Evolutionary conservation across 192 early-diverging fungal genomes (phyloP).

Genomic region (Coemansia sp.): DNA sequence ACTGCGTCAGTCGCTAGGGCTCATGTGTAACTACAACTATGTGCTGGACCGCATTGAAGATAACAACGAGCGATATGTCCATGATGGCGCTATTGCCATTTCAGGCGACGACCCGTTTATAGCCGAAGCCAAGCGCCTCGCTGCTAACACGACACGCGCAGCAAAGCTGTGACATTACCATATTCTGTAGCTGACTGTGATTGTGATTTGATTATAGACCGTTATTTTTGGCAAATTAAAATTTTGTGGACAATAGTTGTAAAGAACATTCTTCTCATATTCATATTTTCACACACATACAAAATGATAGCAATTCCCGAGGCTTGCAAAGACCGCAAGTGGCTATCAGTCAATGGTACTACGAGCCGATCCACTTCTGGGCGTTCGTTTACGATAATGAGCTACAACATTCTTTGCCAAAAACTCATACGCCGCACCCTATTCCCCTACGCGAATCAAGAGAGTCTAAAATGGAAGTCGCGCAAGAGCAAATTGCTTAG

Average conservation of each 20-base stretch:
- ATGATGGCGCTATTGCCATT: conserved; percentile 65
- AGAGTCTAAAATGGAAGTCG: conserved; percentile 60
- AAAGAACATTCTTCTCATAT: not conserved
- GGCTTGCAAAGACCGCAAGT: conserved; percentile 33
- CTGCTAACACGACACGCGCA: not conserved
- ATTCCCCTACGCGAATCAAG: conserved; percentile 62
- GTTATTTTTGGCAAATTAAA: conserved; percentile 16
- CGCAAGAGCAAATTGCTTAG: conserved; percentile 53
- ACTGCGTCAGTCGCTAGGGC: conserved; percentile 81
- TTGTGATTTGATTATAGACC: not conserved
- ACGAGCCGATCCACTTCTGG: not conserved
- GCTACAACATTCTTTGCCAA: conserved; percentile 67
- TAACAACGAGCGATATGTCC: conserved; percentile 80
- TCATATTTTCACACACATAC: not conserved
- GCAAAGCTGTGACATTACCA: conserved; percentile 25
- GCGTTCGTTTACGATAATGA: conserved; percentile 59
- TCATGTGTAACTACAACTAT: conserved; percentile 97
- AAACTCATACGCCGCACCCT: conserved; percentile 58
- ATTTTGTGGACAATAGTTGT: not conserved
- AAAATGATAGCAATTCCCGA: conserved; percentile 22
- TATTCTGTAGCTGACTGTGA: not conserved
- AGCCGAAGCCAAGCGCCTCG: conserved; percentile 5
- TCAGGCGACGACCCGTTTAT: conserved; percentile 45
- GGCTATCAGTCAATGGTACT: conserved; percentile 29
- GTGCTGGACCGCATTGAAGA: conserved; percentile 72